A percentile compares a stretch with the other conserved stretches of the same genome.
Evolutionary conservation across 176 grass and related monocot genomes (phyloP).

Genomic region (Zea luxurians): DNA sequence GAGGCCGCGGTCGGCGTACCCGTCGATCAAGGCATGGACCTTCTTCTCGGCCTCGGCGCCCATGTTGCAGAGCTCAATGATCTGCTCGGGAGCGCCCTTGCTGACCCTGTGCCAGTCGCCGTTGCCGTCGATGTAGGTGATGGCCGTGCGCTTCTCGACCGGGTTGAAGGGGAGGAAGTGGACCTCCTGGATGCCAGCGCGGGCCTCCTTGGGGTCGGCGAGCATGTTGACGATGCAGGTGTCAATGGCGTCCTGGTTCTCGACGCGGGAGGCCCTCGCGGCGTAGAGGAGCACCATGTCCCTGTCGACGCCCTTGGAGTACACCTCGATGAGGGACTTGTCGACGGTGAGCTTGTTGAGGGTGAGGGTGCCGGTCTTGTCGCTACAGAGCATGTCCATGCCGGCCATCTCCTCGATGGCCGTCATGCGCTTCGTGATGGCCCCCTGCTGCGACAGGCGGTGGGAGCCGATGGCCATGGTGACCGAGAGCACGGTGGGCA

Average conservation of each 20-base stretch:
- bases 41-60: conserved; percentile 57
- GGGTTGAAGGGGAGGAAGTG: conserved; percentile 96
- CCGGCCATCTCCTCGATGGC: conserved; percentile 99
- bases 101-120: conserved; percentile 85
- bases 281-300: conserved; percentile 76
- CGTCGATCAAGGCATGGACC: conserved; percentile 59
- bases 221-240: conserved; percentile 90
- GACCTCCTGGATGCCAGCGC: conserved; percentile 74
- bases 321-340: conserved; percentile 85
- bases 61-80: conserved; percentile 90
- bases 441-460: conserved; percentile 78
- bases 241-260: conserved; percentile 99
- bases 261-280: conserved; percentile 74
- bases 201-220: conserved; percentile 78
- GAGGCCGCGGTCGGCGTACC: conserved; percentile 76
- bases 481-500: conserved; percentile 94
- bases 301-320: conserved; percentile 69
- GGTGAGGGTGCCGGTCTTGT: conserved; percentile 93
- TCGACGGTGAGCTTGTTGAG: conserved; percentile 98
- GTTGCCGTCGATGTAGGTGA: conserved; percentile 81
- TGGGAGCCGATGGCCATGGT: conserved; percentile 99
- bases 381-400: conserved; percentile 98
- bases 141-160: conserved; percentile 89
- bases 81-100: conserved; percentile 93
- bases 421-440: conserved; percentile 98